Evolutionary conservation across 495 filamentous ascomycete genomes (phyloP).

Genomic region (Pyrenula massariospora): DNA sequence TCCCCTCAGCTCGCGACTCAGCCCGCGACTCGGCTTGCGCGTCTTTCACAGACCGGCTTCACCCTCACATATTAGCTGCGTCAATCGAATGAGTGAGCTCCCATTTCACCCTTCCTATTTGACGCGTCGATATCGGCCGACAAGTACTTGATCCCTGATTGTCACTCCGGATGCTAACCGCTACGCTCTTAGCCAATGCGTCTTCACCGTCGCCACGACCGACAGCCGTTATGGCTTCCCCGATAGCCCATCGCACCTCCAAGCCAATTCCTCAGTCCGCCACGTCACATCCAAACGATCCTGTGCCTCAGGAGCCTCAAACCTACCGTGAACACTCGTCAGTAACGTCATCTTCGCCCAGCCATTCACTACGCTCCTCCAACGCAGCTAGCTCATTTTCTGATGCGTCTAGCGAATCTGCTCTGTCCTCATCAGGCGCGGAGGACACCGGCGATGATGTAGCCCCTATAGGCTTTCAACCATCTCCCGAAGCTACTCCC

Average conservation of each 20-base stretch:
- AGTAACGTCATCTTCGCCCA: slow-evolving; percentile 7
- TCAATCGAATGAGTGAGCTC: background rate
- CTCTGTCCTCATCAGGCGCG: slow-evolving; percentile 38
- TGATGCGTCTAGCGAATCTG: slow-evolving; percentile 23
- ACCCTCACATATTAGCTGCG: background rate
- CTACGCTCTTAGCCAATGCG: slow-evolving; percentile 21
- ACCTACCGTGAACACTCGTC: slow-evolving; percentile 24
- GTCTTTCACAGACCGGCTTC: background rate
- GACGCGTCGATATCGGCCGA: background rate
- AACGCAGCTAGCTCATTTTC: slow-evolving; percentile 17
- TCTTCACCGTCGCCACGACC: slow-evolving; percentile 16
- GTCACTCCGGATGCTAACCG: no score
- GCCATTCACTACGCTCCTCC: slow-evolving; percentile 6
- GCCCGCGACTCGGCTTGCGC: no score
- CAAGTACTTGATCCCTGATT: background rate
- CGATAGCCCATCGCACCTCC: slow-evolving; percentile 14
- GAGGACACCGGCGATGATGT: slow-evolving; percentile 39
- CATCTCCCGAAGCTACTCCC: slow-evolving; percentile 14
- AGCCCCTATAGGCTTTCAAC: slow-evolving; percentile 18
- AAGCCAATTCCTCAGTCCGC: slow-evolving; percentile 29
- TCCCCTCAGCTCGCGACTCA: background rate
- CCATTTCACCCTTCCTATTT: background rate
- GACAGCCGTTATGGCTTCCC: slow-evolving; percentile 15
- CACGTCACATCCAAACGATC: slow-evolving; percentile 44
- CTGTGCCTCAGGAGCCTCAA: slow-evolving; percentile 43